Conservation (phyloP, 768 basidiomycete genomes). For the Macrolepiota fuliginosa region DNA sequence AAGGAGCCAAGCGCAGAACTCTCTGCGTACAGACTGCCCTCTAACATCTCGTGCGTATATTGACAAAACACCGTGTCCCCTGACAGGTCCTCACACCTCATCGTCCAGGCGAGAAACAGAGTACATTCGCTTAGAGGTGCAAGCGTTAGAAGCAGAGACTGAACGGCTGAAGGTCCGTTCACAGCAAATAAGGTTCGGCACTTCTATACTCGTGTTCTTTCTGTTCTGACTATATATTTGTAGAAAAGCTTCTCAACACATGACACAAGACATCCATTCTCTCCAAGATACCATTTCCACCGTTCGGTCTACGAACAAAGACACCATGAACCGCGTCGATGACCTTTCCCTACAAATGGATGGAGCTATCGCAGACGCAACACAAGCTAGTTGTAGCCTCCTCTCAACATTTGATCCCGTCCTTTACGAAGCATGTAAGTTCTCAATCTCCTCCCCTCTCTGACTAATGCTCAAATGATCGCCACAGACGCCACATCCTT, state of each 20-base stretch:
- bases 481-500: slow-evolving; percentile 1
- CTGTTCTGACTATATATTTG: neutral
- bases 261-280: neutral
- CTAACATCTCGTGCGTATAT: neutral
- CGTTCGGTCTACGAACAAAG: neutral
- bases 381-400: neutral
- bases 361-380: neutral
- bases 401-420: neutral
- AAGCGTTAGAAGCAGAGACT: slow-evolving; percentile 25
- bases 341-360: slow-evolving; percentile 8
- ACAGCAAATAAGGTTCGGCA: slow-evolving; percentile 26
- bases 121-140: slow-evolving; percentile 23
- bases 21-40: neutral
- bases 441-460: neutral
- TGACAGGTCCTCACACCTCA: neutral
- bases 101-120: slow-evolving; percentile 22
- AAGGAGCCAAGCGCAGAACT: neutral
- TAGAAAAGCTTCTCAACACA: neutral
- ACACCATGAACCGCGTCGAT: neutral
- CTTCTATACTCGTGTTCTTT: neutral
- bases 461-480: neutral
- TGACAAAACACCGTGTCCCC: neutral
- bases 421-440: neutral
- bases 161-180: slow-evolving; percentile 25
- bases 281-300: neutral